phyloP scores from a whole-genome alignment of 768 basidiomycete species.

The Suillus cothurnatus region DNA sequence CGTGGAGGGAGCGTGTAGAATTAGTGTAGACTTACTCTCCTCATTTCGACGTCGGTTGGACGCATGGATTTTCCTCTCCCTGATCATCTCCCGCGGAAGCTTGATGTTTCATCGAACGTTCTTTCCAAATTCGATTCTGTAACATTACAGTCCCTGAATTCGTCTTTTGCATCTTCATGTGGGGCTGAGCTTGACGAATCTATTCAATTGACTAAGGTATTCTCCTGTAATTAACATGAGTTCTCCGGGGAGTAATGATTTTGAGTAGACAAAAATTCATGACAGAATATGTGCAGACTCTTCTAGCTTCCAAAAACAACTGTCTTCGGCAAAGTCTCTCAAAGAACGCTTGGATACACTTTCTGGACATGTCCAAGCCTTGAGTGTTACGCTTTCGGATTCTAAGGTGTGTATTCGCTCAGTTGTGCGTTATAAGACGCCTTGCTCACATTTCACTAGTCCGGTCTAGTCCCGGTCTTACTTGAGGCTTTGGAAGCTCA shows the following conservation, averaged over 20 bases:
- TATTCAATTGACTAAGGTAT: conserved; percentile 72
- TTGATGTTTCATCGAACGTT: conserved; percentile 72
- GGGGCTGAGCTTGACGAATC: conserved; percentile 70
- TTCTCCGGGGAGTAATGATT: conserved; percentile 18
- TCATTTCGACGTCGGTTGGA: neutral
- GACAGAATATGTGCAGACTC: conserved; percentile 70
- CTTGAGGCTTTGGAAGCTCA: conserved; percentile 59
- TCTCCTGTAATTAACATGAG: conserved; percentile 6
- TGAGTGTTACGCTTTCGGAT: conserved; percentile 55
- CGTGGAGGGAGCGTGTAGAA: neutral
- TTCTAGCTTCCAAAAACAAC: conserved; percentile 63
- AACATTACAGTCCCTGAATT: conserved; percentile 56
- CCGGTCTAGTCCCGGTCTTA: conserved; percentile 66
- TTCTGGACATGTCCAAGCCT: conserved; percentile 50
- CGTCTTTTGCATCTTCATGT: conserved; percentile 68
- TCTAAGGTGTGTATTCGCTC: conserved; percentile 50
- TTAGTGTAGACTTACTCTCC: neutral
- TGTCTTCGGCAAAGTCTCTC: conserved; percentile 62
- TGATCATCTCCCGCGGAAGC: conserved; percentile 68
- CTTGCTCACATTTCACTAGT: conserved; percentile 42
- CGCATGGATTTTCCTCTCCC: conserved; percentile 77
- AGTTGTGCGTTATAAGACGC: conserved; percentile 7
- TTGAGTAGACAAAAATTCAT: conserved; percentile 62
- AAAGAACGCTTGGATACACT: conserved; percentile 60
- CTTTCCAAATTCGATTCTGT: conserved; percentile 70